phyloP scores from a whole-genome alignment of 75 land plant species.

The Sequoiadendron giganteum region DNA sequence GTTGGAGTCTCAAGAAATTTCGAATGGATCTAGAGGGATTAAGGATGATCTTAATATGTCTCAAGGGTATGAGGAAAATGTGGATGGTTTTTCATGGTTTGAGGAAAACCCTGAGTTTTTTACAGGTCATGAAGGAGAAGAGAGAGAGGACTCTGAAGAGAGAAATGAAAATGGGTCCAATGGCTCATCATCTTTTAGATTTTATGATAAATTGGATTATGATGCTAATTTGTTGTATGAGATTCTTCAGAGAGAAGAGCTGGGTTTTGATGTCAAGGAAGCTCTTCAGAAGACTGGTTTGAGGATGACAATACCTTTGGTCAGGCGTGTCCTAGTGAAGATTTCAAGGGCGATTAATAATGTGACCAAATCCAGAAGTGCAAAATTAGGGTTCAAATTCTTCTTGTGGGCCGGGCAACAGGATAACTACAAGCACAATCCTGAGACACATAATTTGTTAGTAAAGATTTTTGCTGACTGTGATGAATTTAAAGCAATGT shows the following conservation, averaged over 20 bases:
- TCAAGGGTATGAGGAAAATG: neutral
- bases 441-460: conserved; percentile 50
- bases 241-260: conserved; percentile 49
- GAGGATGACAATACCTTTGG: conserved; percentile 35
- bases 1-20: neutral
- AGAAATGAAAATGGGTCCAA: neutral
- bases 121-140: neutral
- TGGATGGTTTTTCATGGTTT: neutral
- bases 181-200: neutral
- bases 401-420: conserved; percentile 65
- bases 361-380: conserved; percentile 36
- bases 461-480: conserved; percentile 65
- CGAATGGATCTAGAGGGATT: neutral
- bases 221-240: conserved; percentile 40
- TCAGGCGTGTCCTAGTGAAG: conserved; percentile 47
- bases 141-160: neutral
- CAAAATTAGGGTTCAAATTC: conserved; percentile 65
- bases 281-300: conserved; percentile 31
- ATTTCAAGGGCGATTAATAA: conserved; percentile 25
- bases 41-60: neutral
- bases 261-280: conserved; percentile 40
- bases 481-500: conserved; percentile 69
- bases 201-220: neutral
- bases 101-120: neutral
- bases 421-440: conserved; percentile 48